phyloP scores from a whole-genome alignment of 768 basidiomycete genomes.

The Mycena metata region DNA sequence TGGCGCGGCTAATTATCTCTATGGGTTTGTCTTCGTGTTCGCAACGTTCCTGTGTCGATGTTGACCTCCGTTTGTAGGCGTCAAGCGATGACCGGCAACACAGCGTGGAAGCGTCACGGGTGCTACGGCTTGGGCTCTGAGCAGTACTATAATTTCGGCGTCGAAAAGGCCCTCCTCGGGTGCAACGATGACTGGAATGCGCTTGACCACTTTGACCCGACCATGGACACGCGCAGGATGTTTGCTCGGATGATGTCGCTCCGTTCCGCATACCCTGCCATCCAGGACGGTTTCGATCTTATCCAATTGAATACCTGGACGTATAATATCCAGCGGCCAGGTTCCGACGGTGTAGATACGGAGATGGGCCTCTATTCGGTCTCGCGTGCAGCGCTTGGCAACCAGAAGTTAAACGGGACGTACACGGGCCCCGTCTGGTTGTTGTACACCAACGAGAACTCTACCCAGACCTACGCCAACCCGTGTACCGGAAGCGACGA shows the following conservation, averaged over 20 bases:
- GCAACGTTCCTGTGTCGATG: slow-evolving; percentile 3
- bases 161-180: slow-evolving; percentile 82
- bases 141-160: slow-evolving; percentile 95
- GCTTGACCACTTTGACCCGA: slow-evolving; percentile 95
- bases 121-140: slow-evolving; percentile 92
- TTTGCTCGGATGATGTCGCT: slow-evolving; percentile 81
- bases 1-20: slow-evolving; percentile 92
- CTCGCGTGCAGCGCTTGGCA: slow-evolving; percentile 71
- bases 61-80: slow-evolving; percentile 63
- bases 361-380: slow-evolving; percentile 93
- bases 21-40: slow-evolving; percentile 64
- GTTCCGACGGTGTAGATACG: slow-evolving; percentile 84
- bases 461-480: slow-evolving; percentile 72
- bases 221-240: slow-evolving; percentile 79
- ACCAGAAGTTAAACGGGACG: slow-evolving; percentile 73
- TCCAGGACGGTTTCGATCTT: slow-evolving; percentile 92
- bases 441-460: slow-evolving; percentile 89
- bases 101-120: slow-evolving; percentile 93
- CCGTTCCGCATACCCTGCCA: slow-evolving; percentile 73
- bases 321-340: slow-evolving; percentile 79
- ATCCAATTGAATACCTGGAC: slow-evolving; percentile 91
- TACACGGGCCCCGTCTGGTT: slow-evolving; percentile 83
- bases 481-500: slow-evolving; percentile 61
- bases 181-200: slow-evolving; percentile 94
- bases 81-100: slow-evolving; percentile 89